These are phyloP conservation scores for Yamadazyma jaroonii DNA, from an alignment of 1,139 yeast species.

Conservation along the genomic window DNA sequence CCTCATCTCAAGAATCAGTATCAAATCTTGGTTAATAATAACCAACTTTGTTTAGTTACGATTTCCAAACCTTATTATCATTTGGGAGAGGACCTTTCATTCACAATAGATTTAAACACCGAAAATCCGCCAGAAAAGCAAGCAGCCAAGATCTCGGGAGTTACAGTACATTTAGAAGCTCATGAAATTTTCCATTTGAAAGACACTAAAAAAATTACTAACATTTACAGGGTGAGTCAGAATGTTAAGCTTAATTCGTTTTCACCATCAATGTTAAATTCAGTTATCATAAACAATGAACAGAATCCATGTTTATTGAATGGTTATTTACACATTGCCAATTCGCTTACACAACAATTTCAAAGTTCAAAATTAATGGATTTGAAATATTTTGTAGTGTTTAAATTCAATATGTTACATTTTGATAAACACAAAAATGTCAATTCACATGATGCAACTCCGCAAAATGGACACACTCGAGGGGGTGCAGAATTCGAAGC, in stretches of 20 bases:
- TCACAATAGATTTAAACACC: conserved; percentile 24
- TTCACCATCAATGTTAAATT: conserved; percentile 27
- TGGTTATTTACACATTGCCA: conserved; percentile 34
- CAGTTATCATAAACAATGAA: conserved; percentile 10
- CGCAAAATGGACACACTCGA: conserved; percentile 1
- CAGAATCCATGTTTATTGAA: conserved; percentile 16
- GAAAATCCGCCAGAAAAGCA: conserved; percentile 10
- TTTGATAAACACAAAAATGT: conserved; percentile 13
- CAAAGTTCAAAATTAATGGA: conserved; percentile 37
- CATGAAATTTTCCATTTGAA: conserved; percentile 34
- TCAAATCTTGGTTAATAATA: conserved; percentile 35
- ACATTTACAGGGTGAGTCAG: conserved; percentile 39
- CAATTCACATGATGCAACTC: background rate
- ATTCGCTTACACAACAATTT: conserved; percentile 34
- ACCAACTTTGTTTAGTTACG: conserved; percentile 31
- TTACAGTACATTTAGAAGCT: conserved; percentile 37
- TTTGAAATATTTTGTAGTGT: conserved; percentile 35
- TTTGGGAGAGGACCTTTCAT: conserved; percentile 47
- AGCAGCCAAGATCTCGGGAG: conserved; percentile 30
- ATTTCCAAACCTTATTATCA: conserved; percentile 46
- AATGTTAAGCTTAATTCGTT: conserved; percentile 34
- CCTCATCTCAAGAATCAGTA: conserved; percentile 34
- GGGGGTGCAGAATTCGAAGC: no score
- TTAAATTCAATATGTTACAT: conserved; percentile 35
- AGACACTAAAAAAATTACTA: conserved; percentile 17